Base-by-base conservation (phyloP, 2,329 filamentous ascomycete species). In the Esteya vermicola region DNA sequence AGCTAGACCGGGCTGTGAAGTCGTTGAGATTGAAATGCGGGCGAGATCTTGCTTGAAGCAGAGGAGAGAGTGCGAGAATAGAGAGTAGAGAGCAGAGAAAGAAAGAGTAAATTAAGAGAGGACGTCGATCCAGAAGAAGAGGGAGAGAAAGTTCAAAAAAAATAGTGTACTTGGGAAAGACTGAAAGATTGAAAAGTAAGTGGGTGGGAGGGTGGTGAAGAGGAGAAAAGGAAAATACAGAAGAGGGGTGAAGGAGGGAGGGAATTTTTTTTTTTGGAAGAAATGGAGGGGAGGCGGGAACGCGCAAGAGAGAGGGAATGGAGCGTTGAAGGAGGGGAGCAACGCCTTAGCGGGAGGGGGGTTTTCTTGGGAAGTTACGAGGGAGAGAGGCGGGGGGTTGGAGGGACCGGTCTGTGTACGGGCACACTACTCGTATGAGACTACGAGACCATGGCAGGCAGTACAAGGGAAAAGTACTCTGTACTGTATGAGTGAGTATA, bases 241-340 rank as follows among this genome's bases (percentile, higher is more conserved):
- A 47, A 50, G 52, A 48, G 48, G 46, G 47, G 44, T 40, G 45
- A 42, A 46, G 44, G 47, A 49, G 46, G 43, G 34, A 41, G 38
- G 33, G 33, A 25, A 42, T 38, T 46, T 51, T 48, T 46, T 51
- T 48, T 48, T 44, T 39, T 32, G 32, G 33, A 45, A 45, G 43
- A 47, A 45, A 45, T 45, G 44, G 31, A 41, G 45, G 42, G 43
- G 43, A 47, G 40, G 42, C 38, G 40, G 37, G 41, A 39, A 37
- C 36, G 39, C 33, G 36, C 18, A 33, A 32, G 40, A 41, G 39
- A 40, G 39, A 41, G 46, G 41, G 44, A 45, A 46, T 39, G 42
- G 46, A 42, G 41, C 34, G 33, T 28, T 34, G 39, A 35, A 43
- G 42, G 40, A 41, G 40, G 32, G 36, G 35, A 30, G 23, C 36